A percentile compares a stretch with the other conserved stretches of the same genome.
These are phyloP conservation scores for Gossypium gossypioides DNA, from an alignment of 441 rosid species.

Conservation along the genomic window DNA sequence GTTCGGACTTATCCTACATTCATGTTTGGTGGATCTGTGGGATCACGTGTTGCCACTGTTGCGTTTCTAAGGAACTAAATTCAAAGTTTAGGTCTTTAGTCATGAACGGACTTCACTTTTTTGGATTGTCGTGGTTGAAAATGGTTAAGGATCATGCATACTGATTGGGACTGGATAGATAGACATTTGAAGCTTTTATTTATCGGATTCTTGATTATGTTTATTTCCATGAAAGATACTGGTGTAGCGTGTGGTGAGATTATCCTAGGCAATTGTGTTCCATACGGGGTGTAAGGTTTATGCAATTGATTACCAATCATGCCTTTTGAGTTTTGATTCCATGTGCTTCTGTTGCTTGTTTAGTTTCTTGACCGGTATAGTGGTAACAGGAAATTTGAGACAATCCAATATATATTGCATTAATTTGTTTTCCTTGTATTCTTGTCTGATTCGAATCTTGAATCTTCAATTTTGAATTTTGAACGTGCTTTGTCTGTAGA, in stretches of 20 bases:
- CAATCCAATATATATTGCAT: not conserved
- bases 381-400: not conserved
- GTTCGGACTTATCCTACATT: conserved; percentile 78
- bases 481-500: too few species aligned
- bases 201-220: not conserved
- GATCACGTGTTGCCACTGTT: conserved; percentile 83
- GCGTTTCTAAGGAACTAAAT: conserved; percentile 66
- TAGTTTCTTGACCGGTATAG: not conserved
- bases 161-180: not conserved
- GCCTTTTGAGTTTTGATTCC: not conserved
- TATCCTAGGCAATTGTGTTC: not conserved
- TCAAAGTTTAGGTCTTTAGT: not conserved
- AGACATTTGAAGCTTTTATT: not conserved
- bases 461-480: not conserved
- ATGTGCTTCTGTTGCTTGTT: not conserved
- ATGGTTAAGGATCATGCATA: not conserved
- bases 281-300: not conserved
- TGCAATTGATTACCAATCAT: not conserved
- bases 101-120: not conserved
- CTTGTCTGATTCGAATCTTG: not conserved
- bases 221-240: not conserved
- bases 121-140: conserved; percentile 9
- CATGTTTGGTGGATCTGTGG: conserved; percentile 72
- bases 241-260: not conserved
- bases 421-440: not conserved